Evolutionary conservation across 495 filamentous ascomycete genomes (phyloP), one percentile per base, ranked within the genome.

Genomic region (Beverwykella pulmonaria): DNA sequence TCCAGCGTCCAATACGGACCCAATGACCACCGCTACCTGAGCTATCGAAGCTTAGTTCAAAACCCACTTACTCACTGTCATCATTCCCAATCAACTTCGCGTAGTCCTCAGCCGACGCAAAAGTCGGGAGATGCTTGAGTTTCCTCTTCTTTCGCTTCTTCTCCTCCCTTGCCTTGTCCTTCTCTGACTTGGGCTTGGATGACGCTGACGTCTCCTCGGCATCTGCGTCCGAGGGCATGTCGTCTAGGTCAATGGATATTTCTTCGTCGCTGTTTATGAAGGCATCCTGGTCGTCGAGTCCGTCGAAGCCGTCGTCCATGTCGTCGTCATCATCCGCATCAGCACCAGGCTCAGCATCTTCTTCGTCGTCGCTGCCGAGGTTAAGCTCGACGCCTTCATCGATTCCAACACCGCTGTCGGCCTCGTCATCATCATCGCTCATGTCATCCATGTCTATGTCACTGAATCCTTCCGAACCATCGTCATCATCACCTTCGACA

Each of bases 61-160:
- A 58, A 50, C 10, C 15, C 52, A 53, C 26, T 39, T 63, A 71
- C 36, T 83, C 86, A 39, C 88, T 88, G 49, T 89, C 89, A 63
- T 92, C 91, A 56, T 81, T 86, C 14, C 82, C 90, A 70, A 98
- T 74, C 81, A 97, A 83, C 66, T 88, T 88, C 25, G 92, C 93
- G 77, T 98, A 98, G 71, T 98, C 95, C 22, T 98, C 94, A 20
- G 82, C 88, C 30, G 90, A 92, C 22, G 95, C 94, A 79, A 98
- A 98, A 0, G 86, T 95, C 2, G 94, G 94, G 66, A 98, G 80
- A 68, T 85, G 83, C 82, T 90, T 95, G 72, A 98, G 79, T 83
- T 92, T 92, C 83, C 88, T 88, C 72, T 81, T 86, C 80, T 90
- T 92, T 65, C 83, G 81, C 44, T 71, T 55, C 66, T 73, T 71